Percentiles rank a stretch among this genome's conserved stretches.
Conservation (phyloP, 495 filamentous ascomycete genomes). For the Pyrenopolyporus hunteri region DNA sequence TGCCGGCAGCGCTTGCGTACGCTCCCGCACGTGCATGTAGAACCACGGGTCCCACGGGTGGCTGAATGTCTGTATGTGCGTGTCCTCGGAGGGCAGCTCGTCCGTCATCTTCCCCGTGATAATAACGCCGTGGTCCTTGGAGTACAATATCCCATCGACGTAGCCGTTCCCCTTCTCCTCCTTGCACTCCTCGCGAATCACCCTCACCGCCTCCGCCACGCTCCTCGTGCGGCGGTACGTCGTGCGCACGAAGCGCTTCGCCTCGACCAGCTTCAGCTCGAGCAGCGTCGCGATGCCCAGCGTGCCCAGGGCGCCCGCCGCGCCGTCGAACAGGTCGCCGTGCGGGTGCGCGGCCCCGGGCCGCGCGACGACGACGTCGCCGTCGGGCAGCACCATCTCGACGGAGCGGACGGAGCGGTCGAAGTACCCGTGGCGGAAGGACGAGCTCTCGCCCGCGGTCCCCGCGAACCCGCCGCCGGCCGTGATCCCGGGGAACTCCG, state of each 20-base stretch:
- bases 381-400: conserved; percentile 66
- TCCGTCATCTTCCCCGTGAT: conserved; percentile 59
- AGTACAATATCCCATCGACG: conserved; percentile 59
- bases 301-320: conserved; percentile 62
- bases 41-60: conserved; percentile 60
- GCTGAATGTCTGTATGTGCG: conserved; percentile 50
- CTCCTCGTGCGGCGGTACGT: conserved; percentile 58
- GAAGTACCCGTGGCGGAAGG: conserved; percentile 66
- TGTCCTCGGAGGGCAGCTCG: conserved; percentile 38
- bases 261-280: conserved; percentile 59
- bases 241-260: conserved; percentile 60
- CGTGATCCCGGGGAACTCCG: conserved; percentile 70
- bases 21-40: conserved; percentile 55
- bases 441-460: conserved; percentile 64
- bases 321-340: conserved; percentile 61
- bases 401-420: conserved; percentile 59
- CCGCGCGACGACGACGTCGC: conserved; percentile 51
- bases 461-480: conserved; percentile 67
- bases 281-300: conserved; percentile 62
- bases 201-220: conserved; percentile 50
- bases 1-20: conserved; percentile 33
- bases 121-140: conserved; percentile 56
- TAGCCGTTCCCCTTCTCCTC: conserved; percentile 45
- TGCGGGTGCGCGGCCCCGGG: conserved; percentile 39
- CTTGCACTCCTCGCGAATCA: conserved; percentile 40